phyloP scores from a whole-genome alignment of 257 asterid genomes.

The Marsdenia floribunda region DNA sequence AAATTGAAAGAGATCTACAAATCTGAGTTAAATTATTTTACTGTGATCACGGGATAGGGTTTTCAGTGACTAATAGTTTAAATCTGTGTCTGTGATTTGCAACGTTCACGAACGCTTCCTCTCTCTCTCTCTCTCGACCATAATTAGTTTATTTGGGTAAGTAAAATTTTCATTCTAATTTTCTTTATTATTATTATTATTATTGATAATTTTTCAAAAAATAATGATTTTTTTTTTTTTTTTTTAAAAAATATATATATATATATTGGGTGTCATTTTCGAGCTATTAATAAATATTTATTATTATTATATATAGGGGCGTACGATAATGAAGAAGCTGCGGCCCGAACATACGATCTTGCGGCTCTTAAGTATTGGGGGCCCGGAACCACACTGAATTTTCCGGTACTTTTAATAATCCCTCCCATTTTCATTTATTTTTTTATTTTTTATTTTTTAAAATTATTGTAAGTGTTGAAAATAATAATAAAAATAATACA shows the following conservation, averaged over 20 bases:
- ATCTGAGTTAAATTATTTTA: constrained; percentile 23
- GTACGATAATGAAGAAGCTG: constrained; percentile 79
- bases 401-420: constrained; percentile 39
- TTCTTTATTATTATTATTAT: too few relatives aligned
- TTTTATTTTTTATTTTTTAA: too few relatives aligned
- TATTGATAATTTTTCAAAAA: too few relatives aligned
- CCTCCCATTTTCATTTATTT: neutral
- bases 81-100: constrained; percentile 35
- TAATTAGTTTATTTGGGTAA: constrained; percentile 81
- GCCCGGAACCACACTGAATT: constrained; percentile 49
- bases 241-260: neutral
- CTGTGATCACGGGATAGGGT: constrained; percentile 15
- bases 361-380: constrained; percentile 99
- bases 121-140: constrained; percentile 21
- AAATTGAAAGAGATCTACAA: constrained; percentile 54
- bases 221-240: neutral
- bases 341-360: constrained; percentile 83
- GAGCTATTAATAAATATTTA: neutral
- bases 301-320: constrained; percentile 48
- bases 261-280: neutral
- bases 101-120: constrained; percentile 42
- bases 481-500: too few relatives aligned
- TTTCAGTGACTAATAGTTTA: constrained; percentile 35
- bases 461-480: too few relatives aligned
- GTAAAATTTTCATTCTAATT: neutral